phyloP scores from a whole-genome alignment of 352 stramenopile species.

The Phytophthora chlamydospora region DNA sequence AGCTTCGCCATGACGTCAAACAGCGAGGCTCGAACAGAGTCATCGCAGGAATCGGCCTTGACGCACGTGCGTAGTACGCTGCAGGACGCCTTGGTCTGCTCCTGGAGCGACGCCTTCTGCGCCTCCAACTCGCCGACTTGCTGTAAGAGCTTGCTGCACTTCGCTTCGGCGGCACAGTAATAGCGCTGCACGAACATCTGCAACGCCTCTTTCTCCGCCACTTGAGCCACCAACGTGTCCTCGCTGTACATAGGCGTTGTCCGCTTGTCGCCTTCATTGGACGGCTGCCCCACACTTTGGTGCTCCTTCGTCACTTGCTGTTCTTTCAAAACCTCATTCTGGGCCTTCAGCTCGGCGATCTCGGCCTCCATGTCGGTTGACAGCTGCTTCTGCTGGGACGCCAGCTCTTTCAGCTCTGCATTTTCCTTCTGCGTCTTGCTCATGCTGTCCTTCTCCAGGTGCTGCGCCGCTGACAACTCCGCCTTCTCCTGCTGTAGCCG shows the following conservation, averaged over 20 bases:
- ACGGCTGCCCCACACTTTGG: constrained; percentile 24
- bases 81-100: constrained; percentile 40
- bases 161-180: constrained; percentile 50
- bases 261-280: constrained; percentile 15
- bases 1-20: constrained; percentile 39
- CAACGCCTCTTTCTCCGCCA: constrained; percentile 53
- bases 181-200: constrained; percentile 58
- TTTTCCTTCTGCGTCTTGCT: constrained; percentile 25
- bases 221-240: constrained; percentile 20
- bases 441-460: constrained; percentile 10
- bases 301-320: constrained; percentile 11
- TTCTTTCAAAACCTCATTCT: constrained; percentile 32
- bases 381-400: constrained; percentile 8
- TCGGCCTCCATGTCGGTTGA: constrained; percentile 23
- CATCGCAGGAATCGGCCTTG: constrained; percentile 40
- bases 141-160: constrained; percentile 44
- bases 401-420: constrained; percentile 30
- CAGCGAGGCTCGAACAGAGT: constrained; percentile 37
- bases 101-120: constrained; percentile 25
- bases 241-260: not conserved
- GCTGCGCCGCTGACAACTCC: constrained; percentile 23
- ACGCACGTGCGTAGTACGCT: constrained; percentile 37
- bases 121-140: constrained; percentile 42
- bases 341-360: constrained; percentile 26
- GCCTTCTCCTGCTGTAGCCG: constrained; percentile 29